phyloP scores from a whole-genome alignment of 2,329 filamentous ascomycete genomes.

The Stachybotrys chlorohalonatus region DNA sequence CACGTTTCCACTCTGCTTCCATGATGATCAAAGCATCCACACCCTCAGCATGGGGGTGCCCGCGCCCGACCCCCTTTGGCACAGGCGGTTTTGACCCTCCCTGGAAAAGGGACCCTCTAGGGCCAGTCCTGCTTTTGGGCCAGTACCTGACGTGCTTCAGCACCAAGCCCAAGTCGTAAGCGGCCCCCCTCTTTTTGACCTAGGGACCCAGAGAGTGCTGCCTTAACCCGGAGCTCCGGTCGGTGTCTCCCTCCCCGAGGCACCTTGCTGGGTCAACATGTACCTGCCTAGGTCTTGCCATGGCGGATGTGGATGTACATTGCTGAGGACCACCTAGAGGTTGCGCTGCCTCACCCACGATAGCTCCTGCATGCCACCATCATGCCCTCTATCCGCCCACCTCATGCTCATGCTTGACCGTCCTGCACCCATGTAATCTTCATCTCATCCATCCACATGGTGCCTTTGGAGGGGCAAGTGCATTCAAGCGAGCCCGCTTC shows the following conservation, averaged over 20 bases:
- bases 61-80: not conserved
- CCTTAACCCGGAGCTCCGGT: not conserved
- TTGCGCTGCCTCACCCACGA: not conserved
- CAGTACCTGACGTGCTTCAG: not conserved
- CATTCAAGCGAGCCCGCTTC: not conserved
- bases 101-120: not conserved
- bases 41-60: not conserved
- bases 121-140: not conserved
- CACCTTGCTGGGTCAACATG: not conserved
- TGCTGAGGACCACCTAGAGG: not conserved
- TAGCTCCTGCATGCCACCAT: not conserved
- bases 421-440: not conserved
- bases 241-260: not conserved
- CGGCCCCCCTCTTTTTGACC: not conserved
- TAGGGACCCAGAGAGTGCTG: not conserved
- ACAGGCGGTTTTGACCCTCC: not conserved
- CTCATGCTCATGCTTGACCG: not conserved
- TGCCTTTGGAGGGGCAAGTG: not conserved
- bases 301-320: not conserved
- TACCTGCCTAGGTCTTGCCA: not conserved
- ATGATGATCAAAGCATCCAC: not conserved
- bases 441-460: not conserved
- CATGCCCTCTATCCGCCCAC: no score
- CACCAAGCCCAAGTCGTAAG: not conserved
- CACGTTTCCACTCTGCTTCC: not conserved